Conservation (phyloP, 163 green algal species). For the Trebouxia gelatinosa region DNA sequence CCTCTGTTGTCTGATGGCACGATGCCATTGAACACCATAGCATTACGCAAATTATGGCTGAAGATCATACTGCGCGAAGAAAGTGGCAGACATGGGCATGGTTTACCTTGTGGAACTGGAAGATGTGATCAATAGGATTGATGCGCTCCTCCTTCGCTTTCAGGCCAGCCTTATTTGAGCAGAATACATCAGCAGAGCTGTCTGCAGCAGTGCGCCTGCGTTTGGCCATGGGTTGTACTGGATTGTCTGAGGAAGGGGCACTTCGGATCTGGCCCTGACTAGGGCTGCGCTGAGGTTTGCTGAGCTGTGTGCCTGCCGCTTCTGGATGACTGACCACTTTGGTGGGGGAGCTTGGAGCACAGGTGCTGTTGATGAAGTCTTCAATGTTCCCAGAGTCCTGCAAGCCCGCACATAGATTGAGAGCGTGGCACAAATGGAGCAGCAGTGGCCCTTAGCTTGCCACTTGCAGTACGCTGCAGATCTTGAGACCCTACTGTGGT, state of each 20-base stretch:
- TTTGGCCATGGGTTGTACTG: too few relatives aligned
- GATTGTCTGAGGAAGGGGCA: too few relatives aligned
- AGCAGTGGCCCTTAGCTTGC: too few relatives aligned
- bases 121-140: conserved; percentile 98
- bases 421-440: background rate
- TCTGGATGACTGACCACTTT: conserved; percentile 16
- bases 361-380: conserved; percentile 53
- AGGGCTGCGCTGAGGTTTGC: too few relatives aligned
- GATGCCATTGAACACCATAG: too few relatives aligned
- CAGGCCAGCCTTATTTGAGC: background rate
- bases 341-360: conserved; percentile 30
- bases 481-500: too few relatives aligned
- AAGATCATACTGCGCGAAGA: too few relatives aligned
- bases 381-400: conserved; percentile 44
- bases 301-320: background rate
- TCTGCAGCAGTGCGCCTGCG: conserved; percentile 40
- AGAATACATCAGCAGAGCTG: background rate
- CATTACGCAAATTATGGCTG: too few relatives aligned
- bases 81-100: too few relatives aligned
- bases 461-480: too few relatives aligned
- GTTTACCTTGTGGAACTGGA: conserved; percentile 92
- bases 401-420: background rate
- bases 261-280: too few relatives aligned
- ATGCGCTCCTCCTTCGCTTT: conserved; percentile 12
- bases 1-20: too few relatives aligned